A percentile compares a stretch with the other conserved stretches of the same genome.
Conservation (phyloP, 2,329 filamentous ascomycete species). For the Samsoniella hepiali region DNA sequence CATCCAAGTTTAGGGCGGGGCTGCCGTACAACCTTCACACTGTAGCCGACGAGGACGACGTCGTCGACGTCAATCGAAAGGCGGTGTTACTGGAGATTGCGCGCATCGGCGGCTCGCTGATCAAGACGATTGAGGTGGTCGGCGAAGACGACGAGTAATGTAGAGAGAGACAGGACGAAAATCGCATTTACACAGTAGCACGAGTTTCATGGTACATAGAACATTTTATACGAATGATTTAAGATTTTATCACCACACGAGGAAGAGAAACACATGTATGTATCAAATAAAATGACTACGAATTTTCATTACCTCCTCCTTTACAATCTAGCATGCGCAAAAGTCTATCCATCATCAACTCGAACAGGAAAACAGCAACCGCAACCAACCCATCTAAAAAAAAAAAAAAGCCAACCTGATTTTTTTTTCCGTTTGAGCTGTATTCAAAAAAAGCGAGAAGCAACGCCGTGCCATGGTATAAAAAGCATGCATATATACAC, state of each 20-base stretch:
- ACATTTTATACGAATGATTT: background rate
- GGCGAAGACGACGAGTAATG: conserved; percentile 9
- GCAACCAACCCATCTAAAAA: background rate
- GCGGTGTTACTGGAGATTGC: conserved; percentile 72
- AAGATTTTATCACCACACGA: background rate
- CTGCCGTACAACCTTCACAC: conserved; percentile 57
- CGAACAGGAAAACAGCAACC: conserved; percentile 2
- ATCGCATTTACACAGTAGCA: conserved; percentile 3
- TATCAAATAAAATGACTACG: background rate
- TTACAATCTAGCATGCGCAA: conserved; percentile 1
- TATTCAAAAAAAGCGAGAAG: conserved; percentile 19
- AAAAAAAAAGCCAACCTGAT: conserved; percentile 14
- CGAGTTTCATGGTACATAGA: background rate
- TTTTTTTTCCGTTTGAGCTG: conserved; percentile 1
- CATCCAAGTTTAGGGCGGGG: conserved; percentile 66
- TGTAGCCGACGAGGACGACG: conserved; percentile 27
- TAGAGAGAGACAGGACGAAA: background rate
- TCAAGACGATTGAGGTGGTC: conserved; percentile 60
- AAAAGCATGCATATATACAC: conserved; percentile 17
- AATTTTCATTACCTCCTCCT: background rate
- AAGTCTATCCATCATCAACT: conserved; percentile 10
- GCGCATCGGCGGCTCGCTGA: conserved; percentile 62
- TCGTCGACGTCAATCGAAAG: conserved; percentile 62
- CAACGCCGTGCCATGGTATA: conserved; percentile 39
- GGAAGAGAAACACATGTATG: background rate